Evolutionary conservation across 306 rosid species (phyloP).

Genomic region (Gastrolobium bilobum): DNA sequence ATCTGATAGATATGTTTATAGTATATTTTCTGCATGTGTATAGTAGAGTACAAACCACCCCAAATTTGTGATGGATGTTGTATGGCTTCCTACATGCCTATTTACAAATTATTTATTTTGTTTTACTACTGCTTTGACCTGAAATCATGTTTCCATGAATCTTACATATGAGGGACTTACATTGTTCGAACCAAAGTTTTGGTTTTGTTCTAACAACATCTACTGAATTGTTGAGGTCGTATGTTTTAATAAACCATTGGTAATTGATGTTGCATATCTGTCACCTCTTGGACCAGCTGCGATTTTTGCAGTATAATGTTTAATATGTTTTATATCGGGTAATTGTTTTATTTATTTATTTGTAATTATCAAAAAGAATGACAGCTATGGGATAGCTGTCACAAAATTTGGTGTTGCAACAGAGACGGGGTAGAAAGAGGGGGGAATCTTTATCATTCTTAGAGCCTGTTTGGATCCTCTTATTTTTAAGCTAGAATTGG

Average conservation of each 20-base stretch:
- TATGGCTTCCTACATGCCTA: conserved; percentile 6
- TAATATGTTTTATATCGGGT: conserved; percentile 16
- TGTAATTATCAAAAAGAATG: conserved; percentile 69
- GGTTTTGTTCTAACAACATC: conserved; percentile 90
- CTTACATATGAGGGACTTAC: conserved; percentile 43
- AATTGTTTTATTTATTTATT: conserved; percentile 22
- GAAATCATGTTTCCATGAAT: conserved; percentile 35
- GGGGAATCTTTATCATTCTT: too few relatives aligned
- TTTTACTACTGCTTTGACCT: conserved; percentile 42
- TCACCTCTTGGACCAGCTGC: conserved; percentile 78
- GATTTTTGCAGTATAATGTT: conserved; percentile 66
- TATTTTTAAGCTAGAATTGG: too few relatives aligned
- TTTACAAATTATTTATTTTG: not conserved
- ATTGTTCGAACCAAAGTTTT: conserved; percentile 69
- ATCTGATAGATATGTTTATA: conserved; percentile 5
- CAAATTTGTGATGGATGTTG: conserved; percentile 38
- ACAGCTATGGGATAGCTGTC: conserved; percentile 91
- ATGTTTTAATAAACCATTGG: conserved; percentile 79
- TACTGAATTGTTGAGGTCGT: conserved; percentile 84
- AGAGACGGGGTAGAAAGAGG: conserved; percentile 86
- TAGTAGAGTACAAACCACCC: conserved; percentile 5
- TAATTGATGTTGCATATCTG: conserved; percentile 68
- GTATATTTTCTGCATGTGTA: too few relatives aligned
- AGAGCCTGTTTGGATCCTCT: too few relatives aligned
- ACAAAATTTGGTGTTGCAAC: conserved; percentile 88